Percentiles rank a stretch among this genome's conserved stretches.
phyloP scores from a whole-genome alignment of 768 basidiomycete genomes.

The Panus rudis region DNA sequence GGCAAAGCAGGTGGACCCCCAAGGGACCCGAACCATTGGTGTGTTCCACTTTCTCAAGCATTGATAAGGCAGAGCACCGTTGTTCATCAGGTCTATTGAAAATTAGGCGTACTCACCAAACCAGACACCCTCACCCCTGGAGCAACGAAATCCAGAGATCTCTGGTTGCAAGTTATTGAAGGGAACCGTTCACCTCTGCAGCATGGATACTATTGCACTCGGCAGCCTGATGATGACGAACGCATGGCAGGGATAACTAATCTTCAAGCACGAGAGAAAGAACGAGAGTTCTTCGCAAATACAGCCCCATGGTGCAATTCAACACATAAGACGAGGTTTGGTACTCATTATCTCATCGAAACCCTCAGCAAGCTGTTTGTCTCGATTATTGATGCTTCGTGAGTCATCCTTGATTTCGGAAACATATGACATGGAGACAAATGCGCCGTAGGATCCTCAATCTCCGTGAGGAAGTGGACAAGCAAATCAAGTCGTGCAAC shows the following conservation, averaged over 20 bases:
- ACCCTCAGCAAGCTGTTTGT: slow-evolving; percentile 49
- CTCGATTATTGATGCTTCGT: slow-evolving; percentile 15
- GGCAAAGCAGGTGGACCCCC: slow-evolving; percentile 38
- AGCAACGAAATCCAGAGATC: slow-evolving; percentile 26
- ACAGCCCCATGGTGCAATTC: slow-evolving; percentile 48
- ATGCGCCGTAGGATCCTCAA: slow-evolving; percentile 5
- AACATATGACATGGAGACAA: neutral
- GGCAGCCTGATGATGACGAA: slow-evolving; percentile 57
- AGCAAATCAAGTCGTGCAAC: slow-evolving; percentile 7
- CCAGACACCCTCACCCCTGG: slow-evolving; percentile 40
- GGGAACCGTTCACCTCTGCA: slow-evolving; percentile 38
- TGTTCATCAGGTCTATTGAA: too few relatives aligned
- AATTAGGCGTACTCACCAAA: slow-evolving; percentile 52
- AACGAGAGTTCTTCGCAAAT: slow-evolving; percentile 39
- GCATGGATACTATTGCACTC: slow-evolving; percentile 54
- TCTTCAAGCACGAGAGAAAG: slow-evolving; percentile 31
- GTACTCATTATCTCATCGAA: slow-evolving; percentile 46
- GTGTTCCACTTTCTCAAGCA: slow-evolving; percentile 1
- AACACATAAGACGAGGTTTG: slow-evolving; percentile 41
- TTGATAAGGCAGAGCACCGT: too few relatives aligned
- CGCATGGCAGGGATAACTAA: slow-evolving; percentile 34
- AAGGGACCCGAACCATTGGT: slow-evolving; percentile 48
- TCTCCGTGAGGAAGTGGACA: slow-evolving; percentile 6
- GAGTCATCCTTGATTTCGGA: neutral
- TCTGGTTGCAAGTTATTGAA: slow-evolving; percentile 46